phyloP scores from a whole-genome alignment of 2,329 filamentous ascomycete genomes.

The Fusarium sp. region DNA sequence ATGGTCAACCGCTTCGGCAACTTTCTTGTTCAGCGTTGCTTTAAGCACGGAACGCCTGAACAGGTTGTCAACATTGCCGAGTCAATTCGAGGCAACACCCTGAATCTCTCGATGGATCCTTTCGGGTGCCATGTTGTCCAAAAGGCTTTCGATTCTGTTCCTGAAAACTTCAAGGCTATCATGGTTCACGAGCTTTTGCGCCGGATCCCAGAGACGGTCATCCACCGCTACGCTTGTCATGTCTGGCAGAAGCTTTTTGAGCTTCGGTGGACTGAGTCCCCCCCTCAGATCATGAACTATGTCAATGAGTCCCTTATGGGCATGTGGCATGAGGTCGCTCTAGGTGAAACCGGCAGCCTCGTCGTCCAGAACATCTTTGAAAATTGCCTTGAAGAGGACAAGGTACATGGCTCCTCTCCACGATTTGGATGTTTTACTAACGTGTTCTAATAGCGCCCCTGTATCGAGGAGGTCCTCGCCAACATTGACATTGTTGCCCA shows the following conservation, averaged over 20 bases:
- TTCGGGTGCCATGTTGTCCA: slow-evolving; percentile 99
- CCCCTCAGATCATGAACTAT: slow-evolving; percentile 97
- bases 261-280: slow-evolving; percentile 92
- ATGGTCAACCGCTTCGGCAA: slow-evolving; percentile 99
- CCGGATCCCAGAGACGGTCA: slow-evolving; percentile 95
- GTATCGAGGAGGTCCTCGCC: slow-evolving; percentile 93
- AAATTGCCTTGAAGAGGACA: slow-evolving; percentile 98
- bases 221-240: slow-evolving; percentile 98
- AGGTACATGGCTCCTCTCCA: slow-evolving; percentile 68
- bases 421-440: slow-evolving; percentile 24
- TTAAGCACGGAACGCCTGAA: slow-evolving; percentile 95
- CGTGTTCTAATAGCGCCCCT: slow-evolving; percentile 77
- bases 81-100: slow-evolving; percentile 91
- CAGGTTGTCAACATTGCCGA: slow-evolving; percentile 96
- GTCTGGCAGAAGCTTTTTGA: slow-evolving; percentile 99
- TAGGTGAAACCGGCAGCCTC: slow-evolving; percentile 96
- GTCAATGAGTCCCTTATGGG: slow-evolving; percentile 95
- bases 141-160: slow-evolving; percentile 97
- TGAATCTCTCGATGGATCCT: slow-evolving; percentile 96
- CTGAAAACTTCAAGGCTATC: slow-evolving; percentile 96
- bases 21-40: slow-evolving; percentile 97
- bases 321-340: slow-evolving; percentile 99
- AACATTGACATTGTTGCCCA: slow-evolving; percentile 98
- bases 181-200: slow-evolving; percentile 99
- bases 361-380: slow-evolving; percentile 99